Percentiles rank a stretch among this genome's conserved stretches.
These are phyloP conservation scores for Lactarius psammicola DNA, from an alignment of 768 basidiomycete genomes.

Conservation along the genomic window DNA sequence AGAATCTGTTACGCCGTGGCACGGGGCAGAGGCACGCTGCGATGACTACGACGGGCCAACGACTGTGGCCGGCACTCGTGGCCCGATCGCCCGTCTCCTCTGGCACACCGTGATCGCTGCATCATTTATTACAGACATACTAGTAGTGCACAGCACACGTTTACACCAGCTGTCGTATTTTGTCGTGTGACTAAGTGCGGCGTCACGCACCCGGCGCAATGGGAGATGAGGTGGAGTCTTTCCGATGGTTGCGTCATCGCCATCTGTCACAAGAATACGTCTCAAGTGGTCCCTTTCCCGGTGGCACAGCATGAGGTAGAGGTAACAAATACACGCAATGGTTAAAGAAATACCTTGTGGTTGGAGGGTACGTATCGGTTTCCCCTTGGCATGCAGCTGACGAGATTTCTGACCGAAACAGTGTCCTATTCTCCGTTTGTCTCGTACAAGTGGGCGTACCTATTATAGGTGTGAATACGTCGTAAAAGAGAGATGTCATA, in stretches of 20 bases:
- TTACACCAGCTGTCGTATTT: background rate
- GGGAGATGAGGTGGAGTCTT: background rate
- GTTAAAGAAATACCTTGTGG: background rate
- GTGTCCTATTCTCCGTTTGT: background rate
- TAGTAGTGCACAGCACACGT: background rate
- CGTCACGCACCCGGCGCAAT: background rate
- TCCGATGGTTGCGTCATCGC: background rate
- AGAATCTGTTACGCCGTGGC: too few relatives aligned
- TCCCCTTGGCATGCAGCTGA: background rate
- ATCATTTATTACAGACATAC: background rate
- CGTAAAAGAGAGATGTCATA: too few relatives aligned
- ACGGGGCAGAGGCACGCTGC: background rate
- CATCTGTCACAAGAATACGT: background rate
- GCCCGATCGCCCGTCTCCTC: background rate
- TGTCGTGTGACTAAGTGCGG: background rate
- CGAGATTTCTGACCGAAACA: background rate
- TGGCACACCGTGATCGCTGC: background rate
- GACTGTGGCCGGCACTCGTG: background rate
- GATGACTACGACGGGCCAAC: background rate
- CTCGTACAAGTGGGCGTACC: background rate
- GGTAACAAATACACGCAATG: background rate
- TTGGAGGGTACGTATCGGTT: background rate
- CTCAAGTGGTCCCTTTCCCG: background rate
- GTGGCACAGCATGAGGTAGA: background rate
- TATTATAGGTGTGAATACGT: background rate